A percentile compares a stretch with the other conserved stretches of the same genome.
phyloP scores from a whole-genome alignment of 441 rosid genomes.

The Theobroma grandiflorum region DNA sequence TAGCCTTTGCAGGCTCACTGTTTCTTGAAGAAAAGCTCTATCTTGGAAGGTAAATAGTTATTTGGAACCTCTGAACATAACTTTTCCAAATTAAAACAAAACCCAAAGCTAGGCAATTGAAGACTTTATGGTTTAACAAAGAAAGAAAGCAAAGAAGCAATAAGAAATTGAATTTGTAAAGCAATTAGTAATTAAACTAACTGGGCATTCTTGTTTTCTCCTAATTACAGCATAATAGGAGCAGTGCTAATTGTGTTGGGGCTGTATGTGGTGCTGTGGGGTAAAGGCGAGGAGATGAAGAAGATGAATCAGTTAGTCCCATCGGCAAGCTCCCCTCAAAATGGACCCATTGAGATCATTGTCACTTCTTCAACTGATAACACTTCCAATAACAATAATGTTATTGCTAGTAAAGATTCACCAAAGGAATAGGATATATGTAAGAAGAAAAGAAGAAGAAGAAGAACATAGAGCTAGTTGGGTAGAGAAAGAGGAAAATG shows the following conservation, averaged over 20 bases:
- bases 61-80: no score
- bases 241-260: constrained; percentile 37
- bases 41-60: constrained; percentile 29
- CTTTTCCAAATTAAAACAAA: no score
- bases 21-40: constrained; percentile 39
- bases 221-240: constrained; percentile 29
- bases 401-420: not conserved
- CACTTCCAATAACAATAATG: not conserved
- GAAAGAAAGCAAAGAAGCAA: no score
- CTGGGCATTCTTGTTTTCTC: not conserved
- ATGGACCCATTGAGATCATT: not conserved
- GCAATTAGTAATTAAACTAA: not conserved
- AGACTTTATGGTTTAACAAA: no score
- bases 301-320: constrained; percentile 3
- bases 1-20: constrained; percentile 34
- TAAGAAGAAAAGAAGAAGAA: not conserved
- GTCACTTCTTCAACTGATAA: not conserved
- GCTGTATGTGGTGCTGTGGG: constrained; percentile 38
- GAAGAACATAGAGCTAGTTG: not conserved
- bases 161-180: not conserved
- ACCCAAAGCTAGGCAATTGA: no score
- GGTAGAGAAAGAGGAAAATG: not conserved
- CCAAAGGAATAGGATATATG: not conserved
- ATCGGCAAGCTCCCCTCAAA: not conserved
- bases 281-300: constrained; percentile 32